Conservation (phyloP, 768 basidiomycete genomes). For the Rhizopogon vesiculosus region DNA sequence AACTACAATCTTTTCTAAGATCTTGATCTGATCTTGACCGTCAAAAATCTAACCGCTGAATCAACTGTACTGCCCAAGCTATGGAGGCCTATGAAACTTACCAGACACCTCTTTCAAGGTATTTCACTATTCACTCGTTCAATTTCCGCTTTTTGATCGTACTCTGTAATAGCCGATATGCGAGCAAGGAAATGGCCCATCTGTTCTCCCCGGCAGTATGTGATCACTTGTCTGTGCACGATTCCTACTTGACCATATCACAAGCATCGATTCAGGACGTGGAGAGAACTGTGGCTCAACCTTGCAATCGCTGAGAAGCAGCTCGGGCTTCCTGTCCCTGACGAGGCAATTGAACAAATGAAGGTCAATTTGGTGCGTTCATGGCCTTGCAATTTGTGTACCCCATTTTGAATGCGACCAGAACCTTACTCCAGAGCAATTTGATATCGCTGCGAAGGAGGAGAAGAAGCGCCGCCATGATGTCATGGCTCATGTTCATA, state of each 20-base stretch:
- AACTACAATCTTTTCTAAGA: not conserved
- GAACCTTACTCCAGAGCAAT: slow-evolving; percentile 85
- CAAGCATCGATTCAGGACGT: slow-evolving; percentile 92
- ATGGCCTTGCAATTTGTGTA: not conserved
- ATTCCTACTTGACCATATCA: not conserved
- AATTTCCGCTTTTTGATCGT: not conserved
- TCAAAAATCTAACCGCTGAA: not conserved
- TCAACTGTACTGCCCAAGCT: not conserved
- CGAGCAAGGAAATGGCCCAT: slow-evolving; percentile 97
- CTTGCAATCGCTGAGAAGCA: slow-evolving; percentile 96
- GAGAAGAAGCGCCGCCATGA: slow-evolving; percentile 98
- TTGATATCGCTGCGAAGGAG: slow-evolving; percentile 86
- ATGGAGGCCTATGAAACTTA: slow-evolving; percentile 73
- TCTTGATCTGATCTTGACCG: slow-evolving; percentile 4
- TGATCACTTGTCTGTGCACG: slow-evolving; percentile 6
- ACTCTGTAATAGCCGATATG: slow-evolving; percentile 74
- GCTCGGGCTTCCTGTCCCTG: slow-evolving; percentile 84
- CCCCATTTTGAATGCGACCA: slow-evolving; percentile 25
- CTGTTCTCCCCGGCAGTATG: slow-evolving; percentile 91
- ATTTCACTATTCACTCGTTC: slow-evolving; percentile 3
- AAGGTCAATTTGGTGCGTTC: slow-evolving; percentile 71
- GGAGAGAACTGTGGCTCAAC: slow-evolving; percentile 94
- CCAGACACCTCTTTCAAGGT: slow-evolving; percentile 82
- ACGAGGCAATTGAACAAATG: slow-evolving; percentile 94
- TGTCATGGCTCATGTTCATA: slow-evolving; percentile 99